A percentile compares a stretch with the other conserved stretches of the same genome.
Evolutionary conservation across 2,329 filamentous ascomycete species (phyloP).

Genomic region (Colletotrichum liriopes): DNA sequence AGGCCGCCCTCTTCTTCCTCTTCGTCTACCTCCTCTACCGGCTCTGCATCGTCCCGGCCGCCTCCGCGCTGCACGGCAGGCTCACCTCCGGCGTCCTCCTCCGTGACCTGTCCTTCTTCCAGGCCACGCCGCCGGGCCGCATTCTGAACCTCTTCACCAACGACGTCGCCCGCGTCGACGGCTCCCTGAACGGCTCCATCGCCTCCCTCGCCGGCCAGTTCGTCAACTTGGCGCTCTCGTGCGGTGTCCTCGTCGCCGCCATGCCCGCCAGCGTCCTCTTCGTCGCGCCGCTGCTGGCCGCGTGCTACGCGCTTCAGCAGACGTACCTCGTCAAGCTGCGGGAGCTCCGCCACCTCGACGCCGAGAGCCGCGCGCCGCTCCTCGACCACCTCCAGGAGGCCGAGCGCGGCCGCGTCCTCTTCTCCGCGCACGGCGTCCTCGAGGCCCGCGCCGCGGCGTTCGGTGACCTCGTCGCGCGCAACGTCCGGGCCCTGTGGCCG

Average conservation of each 20-base stretch:
- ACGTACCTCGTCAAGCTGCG: slow-evolving; percentile 5
- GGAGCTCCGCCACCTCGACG: slow-evolving; percentile 17
- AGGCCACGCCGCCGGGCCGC: slow-evolving; percentile 49
- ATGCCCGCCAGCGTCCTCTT: slow-evolving; percentile 5
- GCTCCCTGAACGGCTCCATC: slow-evolving; percentile 9
- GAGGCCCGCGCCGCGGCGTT: background rate
- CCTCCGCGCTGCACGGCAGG: slow-evolving; percentile 7
- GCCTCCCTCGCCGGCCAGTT: slow-evolving; percentile 1
- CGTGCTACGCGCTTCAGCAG: slow-evolving; percentile 11
- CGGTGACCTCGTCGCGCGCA: slow-evolving; percentile 5
- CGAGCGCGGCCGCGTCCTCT: slow-evolving; percentile 10
- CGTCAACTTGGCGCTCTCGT: slow-evolving; percentile 9
- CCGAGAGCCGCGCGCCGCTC: slow-evolving; percentile 5
- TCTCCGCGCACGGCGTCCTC: slow-evolving; percentile 15
- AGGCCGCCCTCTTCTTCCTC: slow-evolving; percentile 79
- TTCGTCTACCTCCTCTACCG: slow-evolving; percentile 68
- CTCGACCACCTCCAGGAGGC: slow-evolving; percentile 17
- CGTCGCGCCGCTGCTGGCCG: background rate
- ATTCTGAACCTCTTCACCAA: slow-evolving; percentile 51
- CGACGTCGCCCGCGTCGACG: slow-evolving; percentile 46
- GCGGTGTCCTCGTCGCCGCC: slow-evolving; percentile 15
- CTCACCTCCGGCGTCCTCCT: slow-evolving; percentile 4
- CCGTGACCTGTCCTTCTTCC: slow-evolving; percentile 46
- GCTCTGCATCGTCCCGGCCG: slow-evolving; percentile 21
- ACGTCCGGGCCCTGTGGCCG: slow-evolving; percentile 8